Percentiles rank a stretch among this genome's conserved stretches.
Evolutionary conservation across 2,329 filamentous ascomycete genomes (phyloP).

Genomic region (Aspergillus neoniger): DNA sequence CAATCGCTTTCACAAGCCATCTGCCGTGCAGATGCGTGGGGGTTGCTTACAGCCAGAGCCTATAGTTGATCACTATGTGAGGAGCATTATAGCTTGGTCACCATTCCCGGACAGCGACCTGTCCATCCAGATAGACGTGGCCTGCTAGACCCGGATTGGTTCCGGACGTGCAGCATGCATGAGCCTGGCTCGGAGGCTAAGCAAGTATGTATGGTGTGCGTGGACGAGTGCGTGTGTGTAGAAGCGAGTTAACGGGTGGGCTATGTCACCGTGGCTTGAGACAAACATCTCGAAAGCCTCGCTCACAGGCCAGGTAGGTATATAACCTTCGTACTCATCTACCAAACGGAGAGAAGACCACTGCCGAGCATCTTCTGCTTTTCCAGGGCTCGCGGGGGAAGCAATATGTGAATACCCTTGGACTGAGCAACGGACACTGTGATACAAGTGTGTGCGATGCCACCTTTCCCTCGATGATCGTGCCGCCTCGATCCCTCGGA

Average conservation of each 20-base stretch:
- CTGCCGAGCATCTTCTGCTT: constrained; percentile 1
- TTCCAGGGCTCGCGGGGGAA: neutral
- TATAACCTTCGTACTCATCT: constrained; percentile 3
- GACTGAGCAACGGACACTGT: neutral
- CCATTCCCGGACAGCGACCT: neutral
- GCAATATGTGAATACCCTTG: neutral
- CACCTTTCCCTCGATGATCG: neutral
- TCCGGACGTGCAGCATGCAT: constrained; percentile 10
- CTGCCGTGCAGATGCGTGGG: neutral
- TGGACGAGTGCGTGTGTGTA: constrained; percentile 2
- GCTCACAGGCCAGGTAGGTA: neutral
- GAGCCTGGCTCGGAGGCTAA: constrained; percentile 4
- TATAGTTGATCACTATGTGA: neutral
- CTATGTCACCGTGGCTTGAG: constrained; percentile 3
- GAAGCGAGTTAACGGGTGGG: neutral
- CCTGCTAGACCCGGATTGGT: constrained; percentile 8
- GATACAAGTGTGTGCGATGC: constrained; percentile 7
- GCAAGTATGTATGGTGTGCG: constrained; percentile 2
- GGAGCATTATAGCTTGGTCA: neutral
- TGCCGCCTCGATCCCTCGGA: neutral
- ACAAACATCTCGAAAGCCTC: neutral
- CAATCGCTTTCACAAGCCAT: neutral
- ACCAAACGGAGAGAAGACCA: neutral
- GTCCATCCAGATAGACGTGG: neutral
- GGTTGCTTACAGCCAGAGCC: neutral